Conservation (phyloP, 257 asterid genomes). For the Plantago ovata region DNA sequence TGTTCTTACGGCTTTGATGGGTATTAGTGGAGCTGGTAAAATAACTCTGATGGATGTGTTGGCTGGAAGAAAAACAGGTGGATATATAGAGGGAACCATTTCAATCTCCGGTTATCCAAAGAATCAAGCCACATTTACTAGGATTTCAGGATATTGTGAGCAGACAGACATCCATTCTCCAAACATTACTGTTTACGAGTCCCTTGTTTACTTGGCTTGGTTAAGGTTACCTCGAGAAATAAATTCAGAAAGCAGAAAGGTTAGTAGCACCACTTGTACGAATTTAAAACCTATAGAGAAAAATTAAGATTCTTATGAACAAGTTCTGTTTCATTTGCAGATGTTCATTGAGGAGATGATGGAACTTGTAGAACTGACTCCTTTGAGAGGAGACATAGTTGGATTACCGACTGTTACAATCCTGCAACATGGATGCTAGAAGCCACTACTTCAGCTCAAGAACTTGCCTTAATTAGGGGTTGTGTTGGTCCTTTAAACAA, state of each 20-base stretch:
- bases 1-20: conserved; percentile 80
- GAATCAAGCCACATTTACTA: conserved; percentile 66
- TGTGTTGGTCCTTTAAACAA: too few species aligned
- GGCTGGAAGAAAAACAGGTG: conserved; percentile 81
- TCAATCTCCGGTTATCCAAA: conserved; percentile 68
- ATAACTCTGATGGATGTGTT: conserved; percentile 78
- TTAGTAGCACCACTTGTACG: conserved; percentile 8
- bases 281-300: background rate
- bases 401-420: conserved; percentile 61
- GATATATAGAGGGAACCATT: conserved; percentile 64
- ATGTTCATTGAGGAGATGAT: conserved; percentile 71
- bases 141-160: conserved; percentile 79
- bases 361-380: conserved; percentile 68
- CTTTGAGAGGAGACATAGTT: conserved; percentile 53
- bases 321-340: conserved; percentile 27
- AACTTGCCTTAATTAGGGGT: conserved; percentile 40
- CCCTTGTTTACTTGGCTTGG: conserved; percentile 74
- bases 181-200: conserved; percentile 61
- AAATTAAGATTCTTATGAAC: background rate
- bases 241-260: conserved; percentile 42
- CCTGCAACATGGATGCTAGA: conserved; percentile 93
- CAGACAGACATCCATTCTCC: conserved; percentile 85
- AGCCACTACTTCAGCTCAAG: conserved; percentile 59
- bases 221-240: conserved; percentile 55
- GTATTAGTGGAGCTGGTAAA: conserved; percentile 87